Evolutionary conservation across 2,329 filamentous ascomycete genomes (phyloP).

Genomic region (Aureobasidium namibiae): DNA sequence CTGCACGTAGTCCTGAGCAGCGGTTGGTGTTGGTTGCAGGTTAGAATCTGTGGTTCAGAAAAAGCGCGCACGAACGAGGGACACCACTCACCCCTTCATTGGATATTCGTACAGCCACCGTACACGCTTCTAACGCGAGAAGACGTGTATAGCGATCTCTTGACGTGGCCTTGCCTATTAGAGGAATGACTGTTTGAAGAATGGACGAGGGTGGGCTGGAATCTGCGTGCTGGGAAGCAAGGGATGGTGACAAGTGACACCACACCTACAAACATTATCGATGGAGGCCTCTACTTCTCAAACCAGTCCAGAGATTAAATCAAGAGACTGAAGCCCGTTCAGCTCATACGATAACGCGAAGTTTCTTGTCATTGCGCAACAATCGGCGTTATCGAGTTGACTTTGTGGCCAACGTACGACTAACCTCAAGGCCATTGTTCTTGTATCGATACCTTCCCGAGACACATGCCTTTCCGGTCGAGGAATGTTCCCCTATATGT

Average conservation of each 20-base stretch:
- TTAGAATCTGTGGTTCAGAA: background rate
- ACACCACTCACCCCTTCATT: background rate
- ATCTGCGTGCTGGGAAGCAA: constrained; percentile 2
- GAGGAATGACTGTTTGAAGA: constrained; percentile 9
- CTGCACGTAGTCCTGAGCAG: background rate
- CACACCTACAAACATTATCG: background rate
- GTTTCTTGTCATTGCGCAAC: too few species aligned
- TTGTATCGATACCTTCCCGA: background rate
- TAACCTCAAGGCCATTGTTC: background rate
- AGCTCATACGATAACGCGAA: too few species aligned
- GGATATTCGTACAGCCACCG: background rate
- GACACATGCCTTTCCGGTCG: background rate
- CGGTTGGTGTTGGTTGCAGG: background rate
- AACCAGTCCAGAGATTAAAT: too few species aligned
- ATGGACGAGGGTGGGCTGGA: constrained; percentile 8
- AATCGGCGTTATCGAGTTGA: too few species aligned
- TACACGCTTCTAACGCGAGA: constrained; percentile 2
- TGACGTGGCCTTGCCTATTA: constrained; percentile 2
- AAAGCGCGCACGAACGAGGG: background rate
- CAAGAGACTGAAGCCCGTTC: too few species aligned
- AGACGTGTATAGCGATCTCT: constrained; percentile 7
- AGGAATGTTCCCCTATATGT: background rate
- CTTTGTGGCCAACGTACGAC: too few species aligned
- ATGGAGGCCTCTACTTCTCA: too few species aligned
- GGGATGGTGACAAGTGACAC: background rate